Conservation (phyloP, 495 filamentous ascomycete species). For the Podospora sp. region DNA sequence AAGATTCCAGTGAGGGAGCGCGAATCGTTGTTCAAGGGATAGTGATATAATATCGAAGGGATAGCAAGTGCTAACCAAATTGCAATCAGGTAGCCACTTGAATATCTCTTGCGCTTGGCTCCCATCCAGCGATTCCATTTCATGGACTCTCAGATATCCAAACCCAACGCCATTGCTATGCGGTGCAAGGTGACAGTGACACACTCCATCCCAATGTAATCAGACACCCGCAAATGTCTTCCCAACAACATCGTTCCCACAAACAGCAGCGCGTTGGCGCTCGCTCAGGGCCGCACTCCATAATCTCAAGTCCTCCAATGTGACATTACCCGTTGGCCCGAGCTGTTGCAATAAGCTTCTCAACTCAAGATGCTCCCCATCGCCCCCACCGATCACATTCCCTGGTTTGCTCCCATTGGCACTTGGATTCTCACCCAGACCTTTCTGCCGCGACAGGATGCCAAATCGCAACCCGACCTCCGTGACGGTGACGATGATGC, state of each 20-base stretch:
- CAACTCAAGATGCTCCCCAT: constrained; percentile 25
- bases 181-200: not conserved
- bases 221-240: constrained; percentile 44
- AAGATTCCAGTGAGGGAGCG: too few relatives aligned
- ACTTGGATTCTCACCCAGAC: constrained; percentile 23
- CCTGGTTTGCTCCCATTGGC: constrained; percentile 8
- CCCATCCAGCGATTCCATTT: not conserved
- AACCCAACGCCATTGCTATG: constrained; percentile 15
- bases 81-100: not conserved
- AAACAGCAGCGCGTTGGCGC: constrained; percentile 48
- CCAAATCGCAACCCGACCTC: constrained; percentile 89
- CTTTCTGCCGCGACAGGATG: constrained; percentile 60
- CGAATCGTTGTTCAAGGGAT: too few relatives aligned
- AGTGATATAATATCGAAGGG: not conserved
- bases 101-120: not conserved
- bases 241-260: constrained; percentile 46
- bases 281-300: constrained; percentile 42
- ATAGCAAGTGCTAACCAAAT: not conserved
- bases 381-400: constrained; percentile 25
- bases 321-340: constrained; percentile 39
- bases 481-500: constrained; percentile 84
- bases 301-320: constrained; percentile 40
- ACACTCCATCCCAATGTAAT: not conserved
- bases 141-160: not conserved
- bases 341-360: constrained; percentile 23